These are phyloP conservation scores for Dendrostoma leiphaemia DNA, from an alignment of 2,329 filamentous ascomycete genomes.

Conservation along the genomic window DNA sequence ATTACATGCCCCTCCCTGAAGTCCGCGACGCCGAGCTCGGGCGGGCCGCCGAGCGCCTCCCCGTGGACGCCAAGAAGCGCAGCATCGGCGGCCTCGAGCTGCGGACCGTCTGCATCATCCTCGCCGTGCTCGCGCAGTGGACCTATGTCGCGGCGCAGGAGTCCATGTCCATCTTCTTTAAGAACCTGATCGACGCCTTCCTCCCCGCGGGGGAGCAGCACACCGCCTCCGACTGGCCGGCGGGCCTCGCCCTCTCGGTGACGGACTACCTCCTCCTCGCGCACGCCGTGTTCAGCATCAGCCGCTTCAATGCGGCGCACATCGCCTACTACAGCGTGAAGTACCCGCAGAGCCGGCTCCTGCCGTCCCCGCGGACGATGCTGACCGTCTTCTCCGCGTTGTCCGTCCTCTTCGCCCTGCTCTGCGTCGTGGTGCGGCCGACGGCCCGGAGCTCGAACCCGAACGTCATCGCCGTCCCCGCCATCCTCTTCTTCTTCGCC, in stretches of 20 bases:
- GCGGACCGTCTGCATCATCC: slow-evolving; percentile 57
- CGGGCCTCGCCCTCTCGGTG: slow-evolving; percentile 50
- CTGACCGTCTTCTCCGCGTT: slow-evolving; percentile 60
- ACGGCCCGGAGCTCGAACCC: slow-evolving; percentile 38
- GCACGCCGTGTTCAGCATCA: slow-evolving; percentile 70
- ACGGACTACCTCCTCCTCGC: slow-evolving; percentile 70
- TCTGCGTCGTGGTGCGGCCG: slow-evolving; percentile 45
- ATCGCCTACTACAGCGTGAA: slow-evolving; percentile 58
- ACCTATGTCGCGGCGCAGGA: slow-evolving; percentile 76
- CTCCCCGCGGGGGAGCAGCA: slow-evolving; percentile 27
- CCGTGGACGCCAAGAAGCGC: slow-evolving; percentile 48
- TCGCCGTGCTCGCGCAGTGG: slow-evolving; percentile 76
- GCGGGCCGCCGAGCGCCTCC: slow-evolving; percentile 43
- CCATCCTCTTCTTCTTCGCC: slow-evolving; percentile 73
- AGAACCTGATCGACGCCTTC: slow-evolving; percentile 45
- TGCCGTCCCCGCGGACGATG: slow-evolving; percentile 68
- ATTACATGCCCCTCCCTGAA: slow-evolving; percentile 65
- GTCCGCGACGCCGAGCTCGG: slow-evolving; percentile 56
- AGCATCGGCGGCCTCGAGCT: slow-evolving; percentile 50
- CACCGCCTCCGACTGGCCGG: slow-evolving; percentile 28
- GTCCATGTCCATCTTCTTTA: slow-evolving; percentile 60
- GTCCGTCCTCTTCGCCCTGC: slow-evolving; percentile 55
- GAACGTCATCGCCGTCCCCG: slow-evolving; percentile 55
- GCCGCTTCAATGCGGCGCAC: slow-evolving; percentile 66
- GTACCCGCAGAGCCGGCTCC: slow-evolving; percentile 37